Percentiles rank a stretch among this genome's conserved stretches.
Evolutionary conservation across 139 green algal genomes (phyloP).

Genomic region (Chlamydomonas sp.): DNA sequence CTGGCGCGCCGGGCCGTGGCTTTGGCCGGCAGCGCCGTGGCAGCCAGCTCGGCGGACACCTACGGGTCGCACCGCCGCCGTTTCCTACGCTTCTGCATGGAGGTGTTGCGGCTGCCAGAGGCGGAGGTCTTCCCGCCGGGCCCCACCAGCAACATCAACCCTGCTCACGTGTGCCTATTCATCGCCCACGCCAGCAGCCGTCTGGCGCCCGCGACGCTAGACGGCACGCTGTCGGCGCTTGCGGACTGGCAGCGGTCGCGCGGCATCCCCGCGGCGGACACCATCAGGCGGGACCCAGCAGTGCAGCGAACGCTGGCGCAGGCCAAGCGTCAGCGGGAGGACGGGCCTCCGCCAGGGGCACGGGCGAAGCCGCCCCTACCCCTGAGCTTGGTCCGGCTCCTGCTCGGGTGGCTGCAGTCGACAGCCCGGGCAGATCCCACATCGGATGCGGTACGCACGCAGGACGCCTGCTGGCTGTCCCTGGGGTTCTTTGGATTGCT

Average conservation of each 20-base stretch:
- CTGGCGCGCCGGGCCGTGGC: not conserved
- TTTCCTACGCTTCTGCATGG: not conserved
- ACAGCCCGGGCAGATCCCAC: no score
- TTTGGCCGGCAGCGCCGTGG: not conserved
- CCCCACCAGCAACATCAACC: not conserved
- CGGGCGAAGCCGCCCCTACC: not conserved
- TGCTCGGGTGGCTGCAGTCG: not conserved
- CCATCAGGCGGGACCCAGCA: not conserved
- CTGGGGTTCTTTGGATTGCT: constrained; percentile 15
- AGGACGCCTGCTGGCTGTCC: not conserved
- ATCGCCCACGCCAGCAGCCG: not conserved
- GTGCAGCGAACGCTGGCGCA: not conserved
- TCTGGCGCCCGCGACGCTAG: not conserved
- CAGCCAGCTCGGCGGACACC: not conserved
- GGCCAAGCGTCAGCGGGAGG: not conserved
- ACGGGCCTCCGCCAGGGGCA: not conserved
- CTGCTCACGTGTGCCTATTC: not conserved
- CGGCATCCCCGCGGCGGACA: not conserved
- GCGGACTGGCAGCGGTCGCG: constrained; percentile 4
- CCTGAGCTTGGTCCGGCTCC: not conserved
- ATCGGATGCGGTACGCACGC: not conserved
- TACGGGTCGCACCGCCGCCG: not conserved
- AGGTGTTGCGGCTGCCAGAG: not conserved
- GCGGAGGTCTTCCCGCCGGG: not conserved
- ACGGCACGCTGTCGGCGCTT: not conserved